These are phyloP conservation scores for Gloeostereum incarnatum DNA, from an alignment of 768 basidiomycete genomes.

Conservation along the genomic window DNA sequence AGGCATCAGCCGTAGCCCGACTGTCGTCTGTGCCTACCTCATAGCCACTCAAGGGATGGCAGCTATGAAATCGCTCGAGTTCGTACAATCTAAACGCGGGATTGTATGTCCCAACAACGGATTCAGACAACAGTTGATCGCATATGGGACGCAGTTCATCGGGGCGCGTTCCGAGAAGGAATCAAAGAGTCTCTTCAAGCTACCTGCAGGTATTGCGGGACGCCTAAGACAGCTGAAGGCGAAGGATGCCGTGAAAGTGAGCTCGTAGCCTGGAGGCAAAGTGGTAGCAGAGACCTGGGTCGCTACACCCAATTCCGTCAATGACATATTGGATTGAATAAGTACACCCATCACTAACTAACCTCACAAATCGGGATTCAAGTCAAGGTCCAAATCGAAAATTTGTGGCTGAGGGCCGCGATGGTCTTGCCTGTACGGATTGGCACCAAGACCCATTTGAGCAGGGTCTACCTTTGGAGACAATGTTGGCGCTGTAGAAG, in stretches of 20 bases:
- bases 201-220: conserved; percentile 16
- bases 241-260: conserved; percentile 1
- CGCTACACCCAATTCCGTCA: too few relatives aligned
- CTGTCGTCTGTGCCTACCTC: conserved; percentile 68
- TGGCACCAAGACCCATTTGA: conserved; percentile 39
- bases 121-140: conserved; percentile 50
- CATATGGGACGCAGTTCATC: conserved; percentile 21
- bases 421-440: conserved; percentile 66
- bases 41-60: conserved; percentile 44
- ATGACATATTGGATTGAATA: too few relatives aligned
- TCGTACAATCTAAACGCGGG: conserved; percentile 44
- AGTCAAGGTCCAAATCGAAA: conserved; percentile 76
- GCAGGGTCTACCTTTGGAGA: conserved; percentile 44
- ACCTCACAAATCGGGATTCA: conserved; percentile 68
- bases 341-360: too few relatives aligned
- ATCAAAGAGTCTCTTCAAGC: conserved; percentile 3
- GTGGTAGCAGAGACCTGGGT: too few relatives aligned
- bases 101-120: conserved; percentile 62
- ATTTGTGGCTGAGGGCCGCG: conserved; percentile 50
- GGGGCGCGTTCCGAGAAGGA: conserved; percentile 8
- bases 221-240: conserved; percentile 20
- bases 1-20: conserved; percentile 70
- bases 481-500: conserved; percentile 43
- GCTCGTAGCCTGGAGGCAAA: not conserved
- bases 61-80: conserved; percentile 42